Base-by-base conservation (phyloP, 192 early-diverging fungal genomes). In the Backusella parvicylindrica region DNA sequence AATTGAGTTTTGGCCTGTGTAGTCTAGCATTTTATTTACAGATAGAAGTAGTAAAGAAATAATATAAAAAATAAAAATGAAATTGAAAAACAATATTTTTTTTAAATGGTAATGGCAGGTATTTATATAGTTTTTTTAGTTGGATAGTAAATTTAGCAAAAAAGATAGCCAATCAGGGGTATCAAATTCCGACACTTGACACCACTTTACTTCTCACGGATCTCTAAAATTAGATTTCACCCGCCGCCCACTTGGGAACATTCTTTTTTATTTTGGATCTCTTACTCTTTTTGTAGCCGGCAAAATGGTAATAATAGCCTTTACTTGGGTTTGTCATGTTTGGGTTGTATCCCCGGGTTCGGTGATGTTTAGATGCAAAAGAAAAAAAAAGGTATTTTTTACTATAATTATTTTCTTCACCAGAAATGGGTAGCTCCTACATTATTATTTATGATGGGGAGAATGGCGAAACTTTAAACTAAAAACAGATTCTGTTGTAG, bases 181-280 rank as follows among this genome's bases (percentile, higher is more conserved):
- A 60, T 60, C 23, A 60, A 60, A 60, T 60, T 13, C 53, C 53
- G 21, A 60, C 53, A 60, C 53, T 60, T 60, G 53, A 60, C 53
- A 60, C 53, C 53, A 60, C 53, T 26, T 60, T 60, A 60, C 53
- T 60, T 60, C 53, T 26, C 53, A 60, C 53, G 53, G 26, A 60
- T 60, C 53, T 60, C 53, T 60, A 60, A 60, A 60, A 60, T 60
- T 60, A 60, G 53, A 60, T 60, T 60, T 60, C 53, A 26, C 26
- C 26, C 12, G 12, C 53, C 21, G 53, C n/a, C n/a, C n/a, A 12
- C 1, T 13, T 21, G 50, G n/a, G 50, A 53, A 53, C 21, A 26
- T 53, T 53, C 50, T 50, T 50, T 21, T 50, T 50, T 56, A 56
- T 60, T 53, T 60, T 60, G 21, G 11, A 60, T 60, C 23, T 60